Evolutionary conservation across 441 rosid genomes (phyloP).

Genomic region (Biscutella laevigata): DNA sequence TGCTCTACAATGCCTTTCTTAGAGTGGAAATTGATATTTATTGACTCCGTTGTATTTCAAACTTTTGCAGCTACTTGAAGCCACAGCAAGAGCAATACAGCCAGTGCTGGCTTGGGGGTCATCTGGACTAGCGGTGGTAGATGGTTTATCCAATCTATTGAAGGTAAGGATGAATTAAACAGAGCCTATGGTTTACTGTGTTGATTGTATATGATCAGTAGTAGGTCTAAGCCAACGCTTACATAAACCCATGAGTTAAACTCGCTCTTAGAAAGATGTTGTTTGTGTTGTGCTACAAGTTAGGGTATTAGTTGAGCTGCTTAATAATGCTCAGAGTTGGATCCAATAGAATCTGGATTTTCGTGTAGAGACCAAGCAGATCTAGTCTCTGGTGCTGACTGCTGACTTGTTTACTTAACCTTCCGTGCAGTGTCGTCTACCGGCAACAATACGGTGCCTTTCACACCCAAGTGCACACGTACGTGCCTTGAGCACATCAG

Average conservation of each 20-base stretch:
- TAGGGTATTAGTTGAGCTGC: neutral
- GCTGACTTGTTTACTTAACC: constrained; percentile 5
- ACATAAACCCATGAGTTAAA: neutral
- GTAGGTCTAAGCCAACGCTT: neutral
- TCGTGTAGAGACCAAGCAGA: neutral
- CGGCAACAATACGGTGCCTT: constrained; percentile 80
- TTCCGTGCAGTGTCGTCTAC: constrained; percentile 80
- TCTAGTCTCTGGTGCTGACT: constrained; percentile 1
- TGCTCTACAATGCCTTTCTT: constrained; percentile 1
- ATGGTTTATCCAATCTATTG: constrained; percentile 84
- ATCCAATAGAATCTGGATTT: neutral
- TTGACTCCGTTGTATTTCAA: neutral
- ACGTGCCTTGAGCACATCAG: constrained; percentile 86
- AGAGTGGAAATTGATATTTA: neutral
- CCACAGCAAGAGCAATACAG: constrained; percentile 88
- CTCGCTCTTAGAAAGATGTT: neutral
- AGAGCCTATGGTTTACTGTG: neutral
- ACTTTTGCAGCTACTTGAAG: constrained; percentile 77
- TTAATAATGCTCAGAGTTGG: neutral
- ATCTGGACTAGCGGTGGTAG: constrained; percentile 80
- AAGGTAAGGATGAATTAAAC: constrained; percentile 39
- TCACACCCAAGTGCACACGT: constrained; percentile 97
- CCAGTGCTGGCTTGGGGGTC: constrained; percentile 84
- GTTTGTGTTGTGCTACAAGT: neutral
- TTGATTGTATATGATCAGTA: neutral